A percentile compares a stretch with the other conserved stretches of the same genome.
phyloP scores from a whole-genome alignment of 768 basidiomycete genomes.

The Termitomyces sp. region DNA sequence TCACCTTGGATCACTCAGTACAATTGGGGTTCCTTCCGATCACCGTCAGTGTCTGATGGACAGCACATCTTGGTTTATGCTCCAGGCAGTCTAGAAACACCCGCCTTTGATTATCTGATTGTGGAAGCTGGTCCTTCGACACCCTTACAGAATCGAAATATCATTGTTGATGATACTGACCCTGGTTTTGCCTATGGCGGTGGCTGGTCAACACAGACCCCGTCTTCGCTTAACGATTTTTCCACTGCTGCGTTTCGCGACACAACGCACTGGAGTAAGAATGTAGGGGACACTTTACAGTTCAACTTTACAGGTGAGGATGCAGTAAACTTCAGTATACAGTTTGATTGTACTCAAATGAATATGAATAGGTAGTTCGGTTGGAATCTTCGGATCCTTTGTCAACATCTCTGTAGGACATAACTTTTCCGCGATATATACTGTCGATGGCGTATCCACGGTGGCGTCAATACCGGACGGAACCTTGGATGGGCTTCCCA shows the following conservation, averaged over 20 bases:
- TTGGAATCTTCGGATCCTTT: constrained; percentile 30
- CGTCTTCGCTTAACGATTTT: constrained; percentile 17
- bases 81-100: constrained; percentile 18
- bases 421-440: constrained; percentile 30
- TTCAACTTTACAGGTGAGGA: constrained; percentile 31
- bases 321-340: not conserved
- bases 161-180: constrained; percentile 33
- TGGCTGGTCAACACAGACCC: constrained; percentile 24
- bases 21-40: constrained; percentile 25
- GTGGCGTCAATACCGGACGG: constrained; percentile 19
- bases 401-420: constrained; percentile 21
- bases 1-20: constrained; percentile 23
- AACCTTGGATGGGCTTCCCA: constrained; percentile 24
- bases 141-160: constrained; percentile 24
- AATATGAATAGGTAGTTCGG: constrained; percentile 25
- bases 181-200: constrained; percentile 24
- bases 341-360: not conserved
- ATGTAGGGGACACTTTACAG: constrained; percentile 26
- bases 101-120: constrained; percentile 35
- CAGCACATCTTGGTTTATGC: constrained; percentile 31
- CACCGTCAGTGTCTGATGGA: constrained; percentile 27
- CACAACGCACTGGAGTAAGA: constrained; percentile 31
- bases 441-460: constrained; percentile 27
- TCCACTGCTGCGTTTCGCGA: constrained; percentile 23
- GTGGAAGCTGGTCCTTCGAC: constrained; percentile 30